Percentiles rank a stretch among this genome's conserved stretches.
phyloP scores from a whole-genome alignment of 225 moss, liverwort and hornwort species.

The Physcomitrellopsis africana region DNA sequence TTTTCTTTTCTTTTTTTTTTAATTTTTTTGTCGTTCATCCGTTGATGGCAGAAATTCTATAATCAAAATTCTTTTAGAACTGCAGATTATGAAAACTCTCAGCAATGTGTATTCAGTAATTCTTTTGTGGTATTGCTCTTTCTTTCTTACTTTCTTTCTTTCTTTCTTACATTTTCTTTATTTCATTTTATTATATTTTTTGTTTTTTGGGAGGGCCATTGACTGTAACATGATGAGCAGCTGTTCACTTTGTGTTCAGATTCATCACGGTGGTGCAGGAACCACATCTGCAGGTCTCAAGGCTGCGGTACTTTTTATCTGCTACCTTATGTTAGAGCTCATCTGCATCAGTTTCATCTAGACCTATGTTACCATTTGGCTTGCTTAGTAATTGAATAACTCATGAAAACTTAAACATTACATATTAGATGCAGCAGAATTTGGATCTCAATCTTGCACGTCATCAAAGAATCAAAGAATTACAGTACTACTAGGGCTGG shows the following conservation, averaged over 20 bases:
- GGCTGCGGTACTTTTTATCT: conserved; percentile 67
- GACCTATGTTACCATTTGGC: neutral
- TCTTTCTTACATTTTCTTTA: too few species aligned
- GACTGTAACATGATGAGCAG: conserved; percentile 17
- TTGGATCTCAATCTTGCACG: neutral
- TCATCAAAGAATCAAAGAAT: conserved; percentile 6
- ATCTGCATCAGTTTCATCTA: conserved; percentile 1
- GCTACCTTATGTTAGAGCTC: conserved; percentile 9
- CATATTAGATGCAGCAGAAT: conserved; percentile 1
- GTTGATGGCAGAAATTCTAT: neutral
- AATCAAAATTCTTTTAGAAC: neutral
- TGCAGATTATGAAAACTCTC: neutral
- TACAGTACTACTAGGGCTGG: too few species aligned
- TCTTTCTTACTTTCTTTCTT: too few species aligned
- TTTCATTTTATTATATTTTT: too few species aligned
- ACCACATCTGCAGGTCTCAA: conserved; percentile 96
- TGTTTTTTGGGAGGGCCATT: conserved; percentile 1
- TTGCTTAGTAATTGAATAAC: neutral
- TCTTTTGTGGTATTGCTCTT: conserved; percentile 1
- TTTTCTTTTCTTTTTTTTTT: too few species aligned
- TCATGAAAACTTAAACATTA: neutral
- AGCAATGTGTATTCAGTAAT: neutral
- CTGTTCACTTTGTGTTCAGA: conserved; percentile 38
- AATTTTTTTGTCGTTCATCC: neutral
- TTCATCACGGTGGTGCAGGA: conserved; percentile 97